phyloP scores from a whole-genome alignment of 805 yeast species.

The Teunomyces barrocoloradensis region DNA sequence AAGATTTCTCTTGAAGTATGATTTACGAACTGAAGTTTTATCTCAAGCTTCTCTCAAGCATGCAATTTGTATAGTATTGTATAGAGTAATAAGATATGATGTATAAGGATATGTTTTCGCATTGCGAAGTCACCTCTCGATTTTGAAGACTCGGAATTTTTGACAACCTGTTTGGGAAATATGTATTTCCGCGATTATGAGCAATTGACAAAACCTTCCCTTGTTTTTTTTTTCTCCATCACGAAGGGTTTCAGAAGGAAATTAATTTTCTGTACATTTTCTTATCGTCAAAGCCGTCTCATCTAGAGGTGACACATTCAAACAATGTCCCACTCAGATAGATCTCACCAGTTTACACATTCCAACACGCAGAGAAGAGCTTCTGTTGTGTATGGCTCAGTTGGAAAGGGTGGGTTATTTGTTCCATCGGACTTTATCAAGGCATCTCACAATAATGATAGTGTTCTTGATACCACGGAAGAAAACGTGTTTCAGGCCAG shows the following conservation, averaged over 20 bases:
- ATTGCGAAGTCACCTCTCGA: background rate
- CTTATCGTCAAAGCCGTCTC: constrained; percentile 2
- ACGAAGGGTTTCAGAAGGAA: background rate
- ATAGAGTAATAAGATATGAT: constrained; percentile 2
- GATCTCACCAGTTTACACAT: constrained; percentile 33
- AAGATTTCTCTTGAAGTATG: background rate
- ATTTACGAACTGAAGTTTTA: background rate
- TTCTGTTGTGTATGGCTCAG: constrained; percentile 50
- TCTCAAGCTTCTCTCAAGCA: background rate
- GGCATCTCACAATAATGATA: constrained; percentile 5
- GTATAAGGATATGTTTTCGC: background rate
- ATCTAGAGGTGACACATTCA: background rate
- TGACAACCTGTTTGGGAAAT: background rate
- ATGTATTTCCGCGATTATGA: background rate
- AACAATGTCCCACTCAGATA: constrained; percentile 4
- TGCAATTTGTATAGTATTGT: constrained; percentile 2
- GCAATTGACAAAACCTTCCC: background rate
- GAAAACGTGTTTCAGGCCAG: constrained; percentile 12
- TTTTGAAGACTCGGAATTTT: background rate
- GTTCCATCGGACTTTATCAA: constrained; percentile 49
- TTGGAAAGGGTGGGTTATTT: constrained; percentile 51
- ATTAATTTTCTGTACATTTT: background rate
- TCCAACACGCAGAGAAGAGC: constrained; percentile 50
- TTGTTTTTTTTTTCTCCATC: background rate
- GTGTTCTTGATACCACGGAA: constrained; percentile 7